Conservation (phyloP, 345 rosid genomes). For the Limnanthes douglasii region DNA sequence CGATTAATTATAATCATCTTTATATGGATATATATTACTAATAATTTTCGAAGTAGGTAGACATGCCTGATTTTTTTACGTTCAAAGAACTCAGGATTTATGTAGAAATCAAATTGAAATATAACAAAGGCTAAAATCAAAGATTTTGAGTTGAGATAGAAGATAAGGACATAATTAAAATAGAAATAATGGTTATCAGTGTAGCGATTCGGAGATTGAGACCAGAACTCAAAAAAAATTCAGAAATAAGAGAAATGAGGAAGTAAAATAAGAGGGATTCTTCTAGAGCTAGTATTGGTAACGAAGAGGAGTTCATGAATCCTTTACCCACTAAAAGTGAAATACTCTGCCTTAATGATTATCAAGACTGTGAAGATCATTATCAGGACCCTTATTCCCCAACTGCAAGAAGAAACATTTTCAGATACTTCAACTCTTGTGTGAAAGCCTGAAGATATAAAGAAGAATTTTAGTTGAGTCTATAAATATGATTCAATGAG, state of each 20-base stretch:
- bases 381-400: conserved; percentile 37
- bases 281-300: conserved; percentile 88
- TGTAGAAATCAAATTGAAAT: too few species aligned
- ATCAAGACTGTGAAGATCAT: conserved; percentile 20
- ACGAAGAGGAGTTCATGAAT: conserved; percentile 70
- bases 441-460: conserved; percentile 45
- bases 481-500: too few species aligned
- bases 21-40: too few species aligned
- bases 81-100: too few species aligned
- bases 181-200: conserved; percentile 96
- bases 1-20: too few species aligned
- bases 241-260: conserved; percentile 89
- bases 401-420: conserved; percentile 50
- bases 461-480: too few species aligned
- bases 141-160: too few species aligned
- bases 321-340: conserved; percentile 28
- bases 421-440: conserved; percentile 79
- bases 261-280: conserved; percentile 83
- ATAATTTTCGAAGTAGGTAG: too few species aligned
- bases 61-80: too few species aligned
- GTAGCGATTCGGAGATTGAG: conserved; percentile 97
- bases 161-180: too few species aligned
- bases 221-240: conserved; percentile 74
- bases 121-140: too few species aligned
- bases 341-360: conserved; percentile 14